Base-by-base conservation (phyloP, 2,329 filamentous ascomycete genomes). In the Byssothecium circinans region DNA sequence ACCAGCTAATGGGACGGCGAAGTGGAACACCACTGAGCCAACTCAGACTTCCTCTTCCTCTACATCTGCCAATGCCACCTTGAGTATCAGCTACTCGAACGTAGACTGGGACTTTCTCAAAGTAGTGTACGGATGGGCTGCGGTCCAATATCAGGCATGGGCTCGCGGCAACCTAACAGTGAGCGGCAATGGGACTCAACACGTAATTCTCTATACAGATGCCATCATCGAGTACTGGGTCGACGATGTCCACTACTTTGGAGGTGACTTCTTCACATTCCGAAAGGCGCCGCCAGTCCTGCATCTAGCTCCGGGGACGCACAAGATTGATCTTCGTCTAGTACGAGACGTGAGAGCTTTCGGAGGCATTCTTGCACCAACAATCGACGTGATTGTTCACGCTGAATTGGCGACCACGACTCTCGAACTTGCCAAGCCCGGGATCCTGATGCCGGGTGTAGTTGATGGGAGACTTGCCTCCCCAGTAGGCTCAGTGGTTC, bases 131-230 rank as follows among this genome's bases (percentile, higher is more conserved):
- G 81, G 81, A 37, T 84, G 81, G 81, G 71, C 80, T 39, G 78
- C 78, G 15, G 65, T 80, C 11, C 81, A 84, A 56, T 83, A 79
- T 62, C 81, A 83, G 59, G 78, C 76, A 8, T 84, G 81, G 81
- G 72, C 75, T 20, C 73, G 80, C 40, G 81, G 81, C 29, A 64
- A 71, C 43, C 64, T 81, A n/a, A 61, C 64, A 15, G 62, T 81
- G 4, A 42, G 52, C 17, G 67, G 68, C 8, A 58, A 65, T 22
- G 57, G 65, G 22, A 60, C 62, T 15, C 65, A 64, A 30, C 60
- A 63, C 25, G 58, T 79, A 20, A 62, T 72, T 12, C 52, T 83
- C 1, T 74, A 75, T 52, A 75, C 73, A 1, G 74, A 78, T 48
- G 64, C 74, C 20, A 63, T 81, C 25, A 62, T 82, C 8, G 81